Evolutionary conservation across 2,329 filamentous ascomycete genomes (phyloP).

Genomic region (Penicillium sp.): DNA sequence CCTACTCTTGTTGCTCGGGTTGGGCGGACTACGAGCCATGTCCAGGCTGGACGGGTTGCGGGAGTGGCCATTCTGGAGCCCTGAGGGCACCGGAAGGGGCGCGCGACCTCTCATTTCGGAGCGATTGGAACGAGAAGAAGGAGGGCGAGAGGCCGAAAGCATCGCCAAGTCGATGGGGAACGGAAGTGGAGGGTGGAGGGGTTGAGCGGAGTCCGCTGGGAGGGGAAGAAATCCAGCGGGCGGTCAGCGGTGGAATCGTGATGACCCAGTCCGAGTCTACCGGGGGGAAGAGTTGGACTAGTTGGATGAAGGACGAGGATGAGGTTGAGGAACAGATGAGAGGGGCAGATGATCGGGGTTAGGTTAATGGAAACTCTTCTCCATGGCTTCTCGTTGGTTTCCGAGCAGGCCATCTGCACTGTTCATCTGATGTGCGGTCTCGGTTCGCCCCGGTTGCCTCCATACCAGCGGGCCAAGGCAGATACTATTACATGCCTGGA

Average conservation of each 20-base stretch:
- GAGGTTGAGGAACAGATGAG: not conserved
- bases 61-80: conserved; percentile 46
- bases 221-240: conserved; percentile 22
- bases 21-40: conserved; percentile 53
- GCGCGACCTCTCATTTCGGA: conserved; percentile 48
- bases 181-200: conserved; percentile 22
- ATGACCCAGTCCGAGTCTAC: too few relatives aligned
- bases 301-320: not conserved
- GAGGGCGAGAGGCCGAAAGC: conserved; percentile 30
- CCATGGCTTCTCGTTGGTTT: conserved; percentile 8
- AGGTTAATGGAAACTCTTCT: conserved; percentile 1
- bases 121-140: conserved; percentile 30
- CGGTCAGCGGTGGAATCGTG: too few relatives aligned
- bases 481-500: not conserved
- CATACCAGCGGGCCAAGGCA: conserved; percentile 15
- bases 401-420: conserved; percentile 8
- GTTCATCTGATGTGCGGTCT: conserved; percentile 22
- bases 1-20: conserved; percentile 47
- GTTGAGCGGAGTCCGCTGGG: conserved; percentile 24
- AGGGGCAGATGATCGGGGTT: conserved; percentile 8
- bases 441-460: conserved; percentile 25
- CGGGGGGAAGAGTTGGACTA: too few relatives aligned
- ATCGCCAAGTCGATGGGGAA: conserved; percentile 23
- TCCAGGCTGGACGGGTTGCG: conserved; percentile 49
- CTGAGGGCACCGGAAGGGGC: conserved; percentile 44